phyloP scores from a whole-genome alignment of 73 alveolate species.

The Uronychia binucleata region DNA sequence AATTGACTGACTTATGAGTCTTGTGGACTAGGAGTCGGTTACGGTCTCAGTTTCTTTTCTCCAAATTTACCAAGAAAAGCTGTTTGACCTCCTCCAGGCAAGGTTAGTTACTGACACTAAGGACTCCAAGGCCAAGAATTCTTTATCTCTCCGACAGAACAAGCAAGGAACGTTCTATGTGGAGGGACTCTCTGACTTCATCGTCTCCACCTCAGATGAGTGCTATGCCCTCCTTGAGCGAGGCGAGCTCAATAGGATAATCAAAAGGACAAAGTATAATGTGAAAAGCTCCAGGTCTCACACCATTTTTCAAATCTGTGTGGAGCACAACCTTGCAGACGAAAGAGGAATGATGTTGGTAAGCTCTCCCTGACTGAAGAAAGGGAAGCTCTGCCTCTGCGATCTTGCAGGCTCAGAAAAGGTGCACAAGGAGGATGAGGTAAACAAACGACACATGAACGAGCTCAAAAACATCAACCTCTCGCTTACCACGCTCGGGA shows the following conservation, averaged over 20 bases:
- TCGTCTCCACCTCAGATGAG: slow-evolving; percentile 46
- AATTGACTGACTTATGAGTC: background rate
- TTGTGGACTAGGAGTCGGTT: background rate
- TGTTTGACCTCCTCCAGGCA: slow-evolving; percentile 69
- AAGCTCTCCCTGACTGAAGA: background rate
- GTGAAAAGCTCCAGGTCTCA: slow-evolving; percentile 75
- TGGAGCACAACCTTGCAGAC: slow-evolving; percentile 62
- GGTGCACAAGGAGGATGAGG: slow-evolving; percentile 59
- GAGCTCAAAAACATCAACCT: slow-evolving; percentile 80
- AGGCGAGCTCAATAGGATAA: slow-evolving; percentile 68
- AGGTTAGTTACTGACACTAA: background rate
- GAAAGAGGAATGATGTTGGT: slow-evolving; percentile 48
- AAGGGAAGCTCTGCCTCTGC: slow-evolving; percentile 79
- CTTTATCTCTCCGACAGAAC: slow-evolving; percentile 68
- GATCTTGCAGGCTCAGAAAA: slow-evolving; percentile 97
- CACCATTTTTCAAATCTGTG: slow-evolving; percentile 65
- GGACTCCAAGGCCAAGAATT: slow-evolving; percentile 24
- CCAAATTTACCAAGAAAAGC: slow-evolving; percentile 74
- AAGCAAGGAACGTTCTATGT: slow-evolving; percentile 69
- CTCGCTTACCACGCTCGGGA: slow-evolving; percentile 84
- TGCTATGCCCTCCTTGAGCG: slow-evolving; percentile 42
- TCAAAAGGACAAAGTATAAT: slow-evolving; percentile 62
- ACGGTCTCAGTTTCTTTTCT: slow-evolving; percentile 37
- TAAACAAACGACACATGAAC: slow-evolving; percentile 57
- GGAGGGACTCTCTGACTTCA: slow-evolving; percentile 73